These are phyloP conservation scores for Takakia lepidozioides DNA, from an alignment of 225 moss, liverwort and hornwort species.

Conservation along the genomic window DNA sequence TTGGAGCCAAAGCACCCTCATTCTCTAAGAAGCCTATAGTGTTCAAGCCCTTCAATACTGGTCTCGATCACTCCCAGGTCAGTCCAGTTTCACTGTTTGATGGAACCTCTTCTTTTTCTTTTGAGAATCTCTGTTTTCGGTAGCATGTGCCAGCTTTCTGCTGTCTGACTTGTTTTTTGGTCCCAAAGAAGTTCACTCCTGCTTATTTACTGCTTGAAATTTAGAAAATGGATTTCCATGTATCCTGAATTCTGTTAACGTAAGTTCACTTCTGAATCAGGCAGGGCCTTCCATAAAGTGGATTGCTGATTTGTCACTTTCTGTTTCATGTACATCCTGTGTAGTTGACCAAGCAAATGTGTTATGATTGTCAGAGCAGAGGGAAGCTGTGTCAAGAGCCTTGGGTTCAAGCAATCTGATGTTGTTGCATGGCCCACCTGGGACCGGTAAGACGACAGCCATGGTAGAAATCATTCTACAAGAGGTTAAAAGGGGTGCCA, in stretches of 20 bases:
- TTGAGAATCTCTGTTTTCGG: too few relatives aligned
- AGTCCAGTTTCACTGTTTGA: constrained; percentile 14
- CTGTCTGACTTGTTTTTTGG: too few relatives aligned
- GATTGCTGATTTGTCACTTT: too few relatives aligned
- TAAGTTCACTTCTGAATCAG: too few relatives aligned
- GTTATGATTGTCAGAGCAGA: constrained; percentile 82
- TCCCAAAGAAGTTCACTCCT: too few relatives aligned
- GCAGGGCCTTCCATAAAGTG: too few relatives aligned
- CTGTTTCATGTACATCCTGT: too few relatives aligned
- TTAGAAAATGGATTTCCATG: too few relatives aligned
- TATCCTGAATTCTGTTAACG: too few relatives aligned
- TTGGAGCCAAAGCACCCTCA: constrained; percentile 65
- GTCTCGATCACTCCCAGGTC: constrained; percentile 87
- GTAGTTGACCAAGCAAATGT: constrained; percentile 68
- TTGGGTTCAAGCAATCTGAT: constrained; percentile 78
- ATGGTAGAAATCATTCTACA: constrained; percentile 90
- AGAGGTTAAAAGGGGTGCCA: constrained; percentile 92
- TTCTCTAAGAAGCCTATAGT: constrained; percentile 62
- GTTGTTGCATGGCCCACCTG: constrained; percentile 96
- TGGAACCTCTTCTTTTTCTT: too few relatives aligned
- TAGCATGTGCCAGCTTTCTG: too few relatives aligned
- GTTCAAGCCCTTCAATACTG: constrained; percentile 68
- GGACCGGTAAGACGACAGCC: constrained; percentile 94
- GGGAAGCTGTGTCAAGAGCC: constrained; percentile 77
- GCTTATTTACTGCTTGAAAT: too few relatives aligned